phyloP scores from a whole-genome alignment of 495 filamentous ascomycete genomes.

The Xylaria intraflava region DNA sequence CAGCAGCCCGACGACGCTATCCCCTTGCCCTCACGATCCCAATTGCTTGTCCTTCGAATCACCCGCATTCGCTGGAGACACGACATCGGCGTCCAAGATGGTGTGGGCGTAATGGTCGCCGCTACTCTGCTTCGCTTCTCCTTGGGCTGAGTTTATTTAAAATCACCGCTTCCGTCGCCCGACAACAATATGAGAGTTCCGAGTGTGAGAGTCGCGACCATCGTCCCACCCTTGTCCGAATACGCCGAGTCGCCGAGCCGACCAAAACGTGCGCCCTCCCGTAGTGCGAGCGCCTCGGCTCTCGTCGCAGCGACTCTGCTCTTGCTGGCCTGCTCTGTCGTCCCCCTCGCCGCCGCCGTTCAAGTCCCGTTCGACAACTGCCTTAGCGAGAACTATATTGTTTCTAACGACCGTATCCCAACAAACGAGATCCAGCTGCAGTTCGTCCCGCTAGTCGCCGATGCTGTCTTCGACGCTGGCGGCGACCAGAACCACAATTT shows the following conservation, averaged over 20 bases:
- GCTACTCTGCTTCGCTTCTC: conserved; percentile 18
- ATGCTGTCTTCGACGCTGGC: conserved; percentile 62
- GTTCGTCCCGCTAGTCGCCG: conserved; percentile 66
- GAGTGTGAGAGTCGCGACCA: conserved; percentile 15
- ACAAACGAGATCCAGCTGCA: conserved; percentile 51
- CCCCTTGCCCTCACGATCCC: not conserved
- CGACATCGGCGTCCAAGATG: conserved; percentile 15
- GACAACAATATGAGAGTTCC: conserved; percentile 27
- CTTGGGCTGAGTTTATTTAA: conserved; percentile 18
- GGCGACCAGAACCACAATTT: conserved; percentile 60
- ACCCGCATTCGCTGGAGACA: conserved; percentile 8
- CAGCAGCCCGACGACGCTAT: not conserved
- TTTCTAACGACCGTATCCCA: conserved; percentile 37
- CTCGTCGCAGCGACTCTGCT: conserved; percentile 7
- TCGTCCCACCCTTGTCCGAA: conserved; percentile 13
- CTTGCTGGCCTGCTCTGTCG: conserved; percentile 22
- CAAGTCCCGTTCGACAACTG: conserved; percentile 80
- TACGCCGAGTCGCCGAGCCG: conserved; percentile 11
- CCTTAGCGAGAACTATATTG: conserved; percentile 52
- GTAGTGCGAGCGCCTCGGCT: not conserved
- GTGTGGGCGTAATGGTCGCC: conserved; percentile 25
- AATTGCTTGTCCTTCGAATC: not conserved
- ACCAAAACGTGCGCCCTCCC: conserved; percentile 10
- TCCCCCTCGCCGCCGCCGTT: conserved; percentile 44
- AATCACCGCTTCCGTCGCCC: conserved; percentile 9